Conservation (phyloP, 257 asterid genomes). For the Nicotiana knightiana region DNA sequence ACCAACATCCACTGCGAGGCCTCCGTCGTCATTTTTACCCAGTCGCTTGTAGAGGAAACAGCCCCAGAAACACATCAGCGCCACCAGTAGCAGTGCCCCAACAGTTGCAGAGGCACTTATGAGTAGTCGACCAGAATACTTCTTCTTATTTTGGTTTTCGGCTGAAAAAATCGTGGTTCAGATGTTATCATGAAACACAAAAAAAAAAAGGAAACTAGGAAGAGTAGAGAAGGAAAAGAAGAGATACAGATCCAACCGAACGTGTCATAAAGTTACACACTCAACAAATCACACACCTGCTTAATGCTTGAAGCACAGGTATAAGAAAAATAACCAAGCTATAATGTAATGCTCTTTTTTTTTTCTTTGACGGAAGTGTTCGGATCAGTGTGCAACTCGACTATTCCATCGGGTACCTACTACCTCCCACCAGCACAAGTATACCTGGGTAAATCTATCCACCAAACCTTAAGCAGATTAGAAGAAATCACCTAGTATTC, state of each 20-base stretch:
- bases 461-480: too few relatives aligned
- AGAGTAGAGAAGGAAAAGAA: neutral
- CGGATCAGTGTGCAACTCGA: too few relatives aligned
- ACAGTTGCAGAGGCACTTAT: constrained; percentile 85
- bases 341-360: neutral
- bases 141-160: constrained; percentile 53
- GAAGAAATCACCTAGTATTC: too few relatives aligned
- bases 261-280: neutral
- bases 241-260: neutral
- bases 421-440: too few relatives aligned
- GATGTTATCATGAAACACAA: neutral
- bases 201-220: too few relatives aligned
- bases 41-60: constrained; percentile 73
- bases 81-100: constrained; percentile 81
- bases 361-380: too few relatives aligned
- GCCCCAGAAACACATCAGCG: constrained; percentile 92
- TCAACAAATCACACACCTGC: neutral
- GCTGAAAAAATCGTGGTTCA: constrained; percentile 29
- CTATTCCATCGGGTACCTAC: too few relatives aligned
- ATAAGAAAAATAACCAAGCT: neutral
- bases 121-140: constrained; percentile 69
- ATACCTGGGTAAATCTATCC: too few relatives aligned
- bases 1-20: constrained; percentile 67
- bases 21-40: constrained; percentile 56
- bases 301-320: neutral